Percentiles rank a stretch among this genome's conserved stretches.
Conservation (phyloP, 208 protist genomes). For the Leishmania mexicana region DNA sequence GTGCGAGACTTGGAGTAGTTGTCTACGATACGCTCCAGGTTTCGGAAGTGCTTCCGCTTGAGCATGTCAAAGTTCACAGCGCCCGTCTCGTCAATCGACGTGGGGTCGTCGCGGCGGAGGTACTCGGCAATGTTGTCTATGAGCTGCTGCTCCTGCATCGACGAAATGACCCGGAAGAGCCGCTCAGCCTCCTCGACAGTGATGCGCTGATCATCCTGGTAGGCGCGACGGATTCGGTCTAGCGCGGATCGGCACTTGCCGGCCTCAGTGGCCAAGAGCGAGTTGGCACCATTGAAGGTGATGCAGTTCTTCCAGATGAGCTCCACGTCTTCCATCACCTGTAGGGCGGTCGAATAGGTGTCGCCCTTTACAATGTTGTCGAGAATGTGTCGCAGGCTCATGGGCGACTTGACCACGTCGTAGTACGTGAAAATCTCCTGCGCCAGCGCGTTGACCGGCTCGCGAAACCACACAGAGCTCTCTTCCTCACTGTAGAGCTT, state of each 20-base stretch:
- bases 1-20: conserved; percentile 33
- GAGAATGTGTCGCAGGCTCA: conserved; percentile 69
- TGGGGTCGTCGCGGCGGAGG: conserved; percentile 50
- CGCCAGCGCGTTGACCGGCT: conserved; percentile 82
- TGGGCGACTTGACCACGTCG: conserved; percentile 55
- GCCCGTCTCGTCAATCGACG: conserved; percentile 43
- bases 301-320: conserved; percentile 80
- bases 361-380: conserved; percentile 58
- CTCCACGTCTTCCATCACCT: conserved; percentile 69
- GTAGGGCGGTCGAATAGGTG: conserved; percentile 50
- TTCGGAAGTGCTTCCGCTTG: conserved; percentile 62
- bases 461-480: conserved; percentile 61
- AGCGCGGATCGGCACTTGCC: conserved; percentile 49
- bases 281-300: conserved; percentile 67
- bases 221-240: conserved; percentile 36
- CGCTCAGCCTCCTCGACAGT: conserved; percentile 50
- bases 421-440: conserved; percentile 78
- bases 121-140: conserved; percentile 49
- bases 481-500: conserved; percentile 79
- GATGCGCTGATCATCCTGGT: conserved; percentile 53
- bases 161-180: conserved; percentile 41
- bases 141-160: conserved; percentile 41
- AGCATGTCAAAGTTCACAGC: conserved; percentile 51
- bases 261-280: conserved; percentile 49
- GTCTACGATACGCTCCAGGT: conserved; percentile 59